Base-by-base conservation (phyloP, 352 stramenopile species). In the Lagenidium sp. region DNA sequence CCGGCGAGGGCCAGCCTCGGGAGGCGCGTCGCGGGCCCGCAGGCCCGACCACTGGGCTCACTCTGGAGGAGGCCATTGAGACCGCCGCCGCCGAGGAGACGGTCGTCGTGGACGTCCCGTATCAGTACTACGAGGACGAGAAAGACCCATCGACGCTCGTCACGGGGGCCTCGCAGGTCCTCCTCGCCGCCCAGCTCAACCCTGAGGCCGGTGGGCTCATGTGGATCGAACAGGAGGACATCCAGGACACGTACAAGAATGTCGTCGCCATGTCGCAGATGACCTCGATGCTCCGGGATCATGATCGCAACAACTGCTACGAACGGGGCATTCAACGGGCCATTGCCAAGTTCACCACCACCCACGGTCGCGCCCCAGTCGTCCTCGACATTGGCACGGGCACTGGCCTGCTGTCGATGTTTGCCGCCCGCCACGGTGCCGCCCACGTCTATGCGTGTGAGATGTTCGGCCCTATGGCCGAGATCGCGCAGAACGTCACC, bases 381-480 rank as follows among this genome's bases (percentile, higher is more conserved):
- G 76, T 90, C 8, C 62, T 93, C 5, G 81, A 93, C 54, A 93
- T 93, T 53, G 81, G 81, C 35, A 84, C 77, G 0, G 81, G 81
- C 4, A 93, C 81, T 2, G 81, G 81, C 0, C 41, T 90, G 29
- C 58, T 93, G n/a, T 77, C 87, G n/a, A 82, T 97, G 63, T 80
- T 96, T 53, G 89, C 87, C 10, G 77, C 82, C 0, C 55, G 55
- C 15, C 80, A 91, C 29, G 91, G 91, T 18, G 91, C 89, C 0
- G 60, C 74, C 39, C 71, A 95, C 54, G 86, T 97, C 15, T 95
- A 90, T 54, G 83, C 81, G n/a, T 97, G 85, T 50, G 91, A 97
- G 56, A 93, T 95, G 82, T 95, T 91, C 45, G 44, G 60, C 40
- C 69, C 73, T 13, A 89, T 95, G 82, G 84, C 80, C 12, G 64